Percentiles rank a stretch among this genome's conserved stretches.
Evolutionary conservation across 345 rosid genomes (phyloP).

Genomic region (Gossypium stocksii): DNA sequence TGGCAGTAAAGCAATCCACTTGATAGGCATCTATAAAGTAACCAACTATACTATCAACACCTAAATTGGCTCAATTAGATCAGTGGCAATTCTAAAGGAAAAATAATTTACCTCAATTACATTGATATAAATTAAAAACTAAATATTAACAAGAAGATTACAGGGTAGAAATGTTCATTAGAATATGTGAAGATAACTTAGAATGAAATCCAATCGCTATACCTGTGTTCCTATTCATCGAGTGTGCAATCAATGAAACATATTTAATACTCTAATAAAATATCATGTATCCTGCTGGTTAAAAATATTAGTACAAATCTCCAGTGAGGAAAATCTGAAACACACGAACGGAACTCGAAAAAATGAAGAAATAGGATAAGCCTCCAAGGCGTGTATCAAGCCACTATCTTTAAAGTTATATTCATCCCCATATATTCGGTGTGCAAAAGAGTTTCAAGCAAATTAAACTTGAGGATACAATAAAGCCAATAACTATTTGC

Average conservation of each 20-base stretch:
- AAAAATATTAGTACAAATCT: too few relatives aligned
- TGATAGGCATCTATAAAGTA: neutral
- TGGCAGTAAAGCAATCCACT: neutral
- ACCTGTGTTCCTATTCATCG: neutral
- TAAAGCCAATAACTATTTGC: too few relatives aligned
- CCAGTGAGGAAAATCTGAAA: too few relatives aligned
- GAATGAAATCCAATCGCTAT: neutral
- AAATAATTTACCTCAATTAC: neutral
- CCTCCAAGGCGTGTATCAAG: too few relatives aligned
- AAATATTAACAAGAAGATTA: neutral
- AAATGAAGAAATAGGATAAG: too few relatives aligned
- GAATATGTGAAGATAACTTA: neutral
- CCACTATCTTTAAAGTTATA: too few relatives aligned
- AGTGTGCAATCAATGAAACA: neutral
- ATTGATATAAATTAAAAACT: neutral
- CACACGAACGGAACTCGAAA: too few relatives aligned
- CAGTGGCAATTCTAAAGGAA: neutral
- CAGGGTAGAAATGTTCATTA: neutral
- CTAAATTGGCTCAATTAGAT: constrained; percentile 5
- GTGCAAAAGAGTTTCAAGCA: too few relatives aligned
- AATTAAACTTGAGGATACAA: too few relatives aligned
- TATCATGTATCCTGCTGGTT: neutral
- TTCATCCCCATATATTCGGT: too few relatives aligned
- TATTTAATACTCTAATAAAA: neutral
- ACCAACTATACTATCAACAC: neutral